A percentile compares a stretch with the other conserved stretches of the same genome.
These are phyloP conservation scores for Acanthamoeba culbertsoni DNA, from an alignment of 208 protist genomes.

Conservation along the genomic window DNA sequence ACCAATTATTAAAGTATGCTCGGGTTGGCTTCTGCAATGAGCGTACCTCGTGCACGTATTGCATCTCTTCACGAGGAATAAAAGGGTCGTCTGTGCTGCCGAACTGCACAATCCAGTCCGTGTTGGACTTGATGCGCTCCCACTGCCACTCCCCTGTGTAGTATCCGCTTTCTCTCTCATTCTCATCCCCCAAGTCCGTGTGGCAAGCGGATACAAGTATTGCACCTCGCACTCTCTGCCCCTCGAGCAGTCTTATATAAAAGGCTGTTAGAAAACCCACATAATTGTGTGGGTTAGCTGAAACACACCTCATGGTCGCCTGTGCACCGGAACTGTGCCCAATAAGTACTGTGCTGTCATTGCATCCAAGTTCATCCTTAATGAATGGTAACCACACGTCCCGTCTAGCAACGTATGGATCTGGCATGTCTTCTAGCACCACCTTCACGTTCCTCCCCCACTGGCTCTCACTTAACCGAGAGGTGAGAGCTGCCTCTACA, in stretches of 20 bases:
- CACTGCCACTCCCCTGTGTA: slow-evolving; percentile 31
- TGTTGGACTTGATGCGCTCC: not conserved
- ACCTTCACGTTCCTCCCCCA: not conserved
- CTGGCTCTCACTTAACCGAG: not conserved
- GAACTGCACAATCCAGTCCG: not conserved
- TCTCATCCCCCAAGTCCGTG: not conserved
- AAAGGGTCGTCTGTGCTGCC: not conserved
- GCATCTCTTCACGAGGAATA: not conserved
- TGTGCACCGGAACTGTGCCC: not conserved
- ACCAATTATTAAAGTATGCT: not conserved
- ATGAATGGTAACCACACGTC: slow-evolving; percentile 19
- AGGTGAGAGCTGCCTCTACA: not conserved
- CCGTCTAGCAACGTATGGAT: not conserved
- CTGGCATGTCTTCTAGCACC: not conserved
- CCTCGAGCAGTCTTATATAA: not conserved
- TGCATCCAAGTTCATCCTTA: not conserved
- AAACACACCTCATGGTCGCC: not conserved
- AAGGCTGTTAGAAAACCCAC: not conserved
- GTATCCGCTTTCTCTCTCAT: not conserved
- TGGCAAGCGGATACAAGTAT: not conserved
- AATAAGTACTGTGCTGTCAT: not conserved
- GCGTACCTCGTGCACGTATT: not conserved
- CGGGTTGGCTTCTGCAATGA: not conserved
- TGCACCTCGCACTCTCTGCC: not conserved
- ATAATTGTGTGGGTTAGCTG: not conserved